Percentiles rank a stretch among this genome's conserved stretches.
phyloP scores from a whole-genome alignment of 1,284 basidiomycete species.

The Golubevia pallescens region DNA sequence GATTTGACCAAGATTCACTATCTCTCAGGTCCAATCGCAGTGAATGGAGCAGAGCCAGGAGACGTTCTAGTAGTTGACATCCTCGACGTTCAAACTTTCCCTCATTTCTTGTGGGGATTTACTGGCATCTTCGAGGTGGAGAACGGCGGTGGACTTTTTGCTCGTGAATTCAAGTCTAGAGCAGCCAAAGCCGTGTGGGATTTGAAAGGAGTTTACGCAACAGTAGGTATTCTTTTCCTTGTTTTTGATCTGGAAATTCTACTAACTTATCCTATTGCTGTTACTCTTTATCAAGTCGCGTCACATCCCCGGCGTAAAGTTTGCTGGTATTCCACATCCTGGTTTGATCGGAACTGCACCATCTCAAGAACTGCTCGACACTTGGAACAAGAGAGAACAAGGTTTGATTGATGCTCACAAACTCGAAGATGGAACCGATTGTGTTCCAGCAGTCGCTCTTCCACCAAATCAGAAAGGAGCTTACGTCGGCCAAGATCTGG shows the following conservation, averaged over 20 bases:
- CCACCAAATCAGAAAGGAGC: constrained; percentile 72
- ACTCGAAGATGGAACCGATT: constrained; percentile 42
- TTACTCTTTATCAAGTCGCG: too few species aligned
- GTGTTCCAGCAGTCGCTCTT: constrained; percentile 74
- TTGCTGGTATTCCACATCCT: constrained; percentile 78
- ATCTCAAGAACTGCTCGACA: constrained; percentile 74
- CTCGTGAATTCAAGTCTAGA: constrained; percentile 74
- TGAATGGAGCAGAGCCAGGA: constrained; percentile 78
- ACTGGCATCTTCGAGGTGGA: constrained; percentile 75
- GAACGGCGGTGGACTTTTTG: constrained; percentile 78
- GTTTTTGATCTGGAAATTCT: too few species aligned
- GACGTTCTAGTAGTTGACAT: constrained; percentile 80
- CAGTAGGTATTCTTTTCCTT: too few species aligned
- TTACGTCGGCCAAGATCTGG: constrained; percentile 73
- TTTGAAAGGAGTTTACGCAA: constrained; percentile 21
- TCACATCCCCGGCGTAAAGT: constrained; percentile 79
- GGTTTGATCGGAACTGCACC: constrained; percentile 77
- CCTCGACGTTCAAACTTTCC: constrained; percentile 77
- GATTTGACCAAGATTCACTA: constrained; percentile 75
- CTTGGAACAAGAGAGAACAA: constrained; percentile 77
- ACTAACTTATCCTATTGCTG: too few species aligned
- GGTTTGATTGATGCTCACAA: constrained; percentile 71
- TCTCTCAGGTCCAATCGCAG: constrained; percentile 76
- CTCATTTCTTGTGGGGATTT: constrained; percentile 79
- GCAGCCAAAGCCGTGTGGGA: constrained; percentile 81